phyloP scores from a whole-genome alignment of 2,329 filamentous ascomycete genomes.

The Xylaria sp. region DNA sequence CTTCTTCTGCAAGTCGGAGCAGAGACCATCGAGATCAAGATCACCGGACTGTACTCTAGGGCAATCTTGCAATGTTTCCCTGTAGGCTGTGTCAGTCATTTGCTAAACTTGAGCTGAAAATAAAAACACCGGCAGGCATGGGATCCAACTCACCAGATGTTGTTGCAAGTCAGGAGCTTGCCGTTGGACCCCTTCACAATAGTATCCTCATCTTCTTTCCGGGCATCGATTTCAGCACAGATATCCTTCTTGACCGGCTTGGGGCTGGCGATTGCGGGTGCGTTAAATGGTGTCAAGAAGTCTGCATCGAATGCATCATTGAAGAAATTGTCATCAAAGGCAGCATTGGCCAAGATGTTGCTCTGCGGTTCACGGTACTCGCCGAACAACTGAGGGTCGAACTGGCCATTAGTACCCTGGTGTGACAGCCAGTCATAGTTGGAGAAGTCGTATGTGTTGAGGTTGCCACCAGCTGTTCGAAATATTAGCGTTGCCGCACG shows the following conservation, averaged over 20 bases:
- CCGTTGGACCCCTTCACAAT: conserved; percentile 53
- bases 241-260: conserved; percentile 54
- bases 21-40: conserved; percentile 89
- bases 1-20: conserved; percentile 89
- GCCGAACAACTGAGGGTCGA: conserved; percentile 86
- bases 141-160: conserved; percentile 71
- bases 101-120: not conserved
- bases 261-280: conserved; percentile 39
- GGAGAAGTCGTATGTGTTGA: conserved; percentile 40
- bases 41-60: conserved; percentile 84
- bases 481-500: conserved; percentile 2
- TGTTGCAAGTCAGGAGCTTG: conserved; percentile 74
- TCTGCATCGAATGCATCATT: conserved; percentile 78
- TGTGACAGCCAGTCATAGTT: conserved; percentile 70
- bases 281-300: conserved; percentile 76
- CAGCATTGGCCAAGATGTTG: conserved; percentile 62
- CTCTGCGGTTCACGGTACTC: conserved; percentile 89
- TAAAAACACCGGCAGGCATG: conserved; percentile 4
- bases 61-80: conserved; percentile 85
- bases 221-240: conserved; percentile 70
- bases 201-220: conserved; percentile 65
- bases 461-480: conserved; percentile 26
- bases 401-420: conserved; percentile 66
- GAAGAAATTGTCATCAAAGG: conserved; percentile 65
- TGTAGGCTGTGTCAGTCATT: conserved; percentile 44